Conservation (phyloP, 2,329 filamentous ascomycete genomes). For the Aspergillus uvarum region DNA sequence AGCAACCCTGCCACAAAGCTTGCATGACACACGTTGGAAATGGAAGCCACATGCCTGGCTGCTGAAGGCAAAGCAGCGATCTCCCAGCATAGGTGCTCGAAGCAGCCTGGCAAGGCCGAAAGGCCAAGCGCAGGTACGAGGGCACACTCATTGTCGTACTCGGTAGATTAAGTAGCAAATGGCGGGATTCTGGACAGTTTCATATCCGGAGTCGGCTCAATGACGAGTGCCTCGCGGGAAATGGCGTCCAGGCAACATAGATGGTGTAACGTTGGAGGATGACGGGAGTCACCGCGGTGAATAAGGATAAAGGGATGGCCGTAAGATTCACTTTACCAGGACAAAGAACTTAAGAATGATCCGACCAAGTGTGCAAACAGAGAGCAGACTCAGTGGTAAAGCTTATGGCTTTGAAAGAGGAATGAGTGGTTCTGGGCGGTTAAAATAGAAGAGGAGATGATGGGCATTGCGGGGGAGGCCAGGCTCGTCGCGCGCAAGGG, state of each 20-base stretch:
- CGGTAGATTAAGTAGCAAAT: neutral
- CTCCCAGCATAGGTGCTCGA: conserved; percentile 24
- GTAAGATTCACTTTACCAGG: neutral
- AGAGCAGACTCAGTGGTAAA: neutral
- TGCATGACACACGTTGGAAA: neutral
- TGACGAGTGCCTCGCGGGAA: neutral
- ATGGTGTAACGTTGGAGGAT: neutral
- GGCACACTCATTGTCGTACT: conserved; percentile 27
- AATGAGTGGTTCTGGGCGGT: neutral
- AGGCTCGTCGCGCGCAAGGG: conserved; percentile 4
- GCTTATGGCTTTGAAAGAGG: neutral
- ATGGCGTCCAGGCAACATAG: conserved; percentile 1
- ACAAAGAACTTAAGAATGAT: neutral
- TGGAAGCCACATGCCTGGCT: conserved; percentile 3
- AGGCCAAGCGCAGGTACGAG: conserved; percentile 26
- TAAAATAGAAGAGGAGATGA: neutral
- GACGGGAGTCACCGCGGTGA: neutral
- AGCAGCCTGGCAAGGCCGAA: conserved; percentile 27
- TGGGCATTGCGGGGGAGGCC: conserved; percentile 14
- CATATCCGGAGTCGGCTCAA: neutral
- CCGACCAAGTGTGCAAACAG: neutral
- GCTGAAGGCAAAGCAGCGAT: conserved; percentile 16
- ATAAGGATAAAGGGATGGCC: neutral
- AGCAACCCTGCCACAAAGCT: conserved; percentile 1
- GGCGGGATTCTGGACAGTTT: neutral